phyloP scores from a whole-genome alignment of 2,329 filamentous ascomycete genomes.

The Lasiodiplodia gonubiensis region DNA sequence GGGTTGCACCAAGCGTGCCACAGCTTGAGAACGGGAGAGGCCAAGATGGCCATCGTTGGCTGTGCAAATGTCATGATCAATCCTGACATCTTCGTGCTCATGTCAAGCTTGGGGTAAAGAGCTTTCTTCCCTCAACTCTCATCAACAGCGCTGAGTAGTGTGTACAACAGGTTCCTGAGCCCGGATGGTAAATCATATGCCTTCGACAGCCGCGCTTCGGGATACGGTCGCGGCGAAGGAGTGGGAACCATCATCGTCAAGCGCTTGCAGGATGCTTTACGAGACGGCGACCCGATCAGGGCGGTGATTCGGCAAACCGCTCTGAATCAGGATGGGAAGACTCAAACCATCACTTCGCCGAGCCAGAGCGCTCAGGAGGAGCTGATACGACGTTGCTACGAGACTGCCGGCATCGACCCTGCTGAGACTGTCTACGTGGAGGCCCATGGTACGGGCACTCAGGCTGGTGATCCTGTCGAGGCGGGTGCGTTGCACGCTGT shows the following conservation, averaged over 20 bases:
- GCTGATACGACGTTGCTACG: conserved; percentile 46
- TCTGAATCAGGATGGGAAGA: conserved; percentile 60
- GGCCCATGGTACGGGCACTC: conserved; percentile 37
- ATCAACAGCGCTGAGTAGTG: conserved; percentile 30
- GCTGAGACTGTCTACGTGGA: conserved; percentile 32
- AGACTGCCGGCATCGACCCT: conserved; percentile 39
- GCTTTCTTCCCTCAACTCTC: neutral
- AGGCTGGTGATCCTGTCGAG: conserved; percentile 31
- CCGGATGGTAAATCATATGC: no score
- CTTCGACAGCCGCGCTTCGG: no score
- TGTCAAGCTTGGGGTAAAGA: no score
- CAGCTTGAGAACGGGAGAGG: no score
- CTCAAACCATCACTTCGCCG: conserved; percentile 62
- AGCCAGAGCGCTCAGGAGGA: conserved; percentile 55
- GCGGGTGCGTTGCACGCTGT: conserved; percentile 28
- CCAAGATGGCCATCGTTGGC: no score
- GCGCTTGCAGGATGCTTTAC: neutral
- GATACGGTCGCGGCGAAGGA: no score
- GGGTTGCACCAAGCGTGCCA: conserved; percentile 33
- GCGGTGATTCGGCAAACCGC: conserved; percentile 45
- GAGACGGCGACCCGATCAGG: conserved; percentile 40
- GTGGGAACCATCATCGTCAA: no score
- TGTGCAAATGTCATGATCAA: no score
- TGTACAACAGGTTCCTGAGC: no score
- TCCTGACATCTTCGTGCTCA: no score